Conservation (phyloP, 805 yeast genomes). For the Candida sakaeoensis region DNA sequence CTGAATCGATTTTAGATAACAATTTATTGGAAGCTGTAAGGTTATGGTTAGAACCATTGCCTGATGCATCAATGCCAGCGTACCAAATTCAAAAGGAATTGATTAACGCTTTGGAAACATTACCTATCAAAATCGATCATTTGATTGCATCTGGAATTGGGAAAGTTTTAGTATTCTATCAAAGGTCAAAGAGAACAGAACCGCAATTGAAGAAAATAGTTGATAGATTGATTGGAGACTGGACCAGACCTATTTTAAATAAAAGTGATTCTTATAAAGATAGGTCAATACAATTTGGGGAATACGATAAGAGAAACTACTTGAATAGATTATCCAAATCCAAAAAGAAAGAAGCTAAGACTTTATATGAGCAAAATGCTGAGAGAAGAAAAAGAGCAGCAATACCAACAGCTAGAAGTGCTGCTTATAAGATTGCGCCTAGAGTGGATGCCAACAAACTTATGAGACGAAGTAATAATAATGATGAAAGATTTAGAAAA, state of each 20-base stretch:
- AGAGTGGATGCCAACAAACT: constrained; percentile 54
- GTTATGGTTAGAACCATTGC: constrained; percentile 96
- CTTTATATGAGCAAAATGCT: constrained; percentile 85
- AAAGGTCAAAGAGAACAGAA: constrained; percentile 85
- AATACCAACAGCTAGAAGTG: constrained; percentile 86
- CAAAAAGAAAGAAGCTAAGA: constrained; percentile 39
- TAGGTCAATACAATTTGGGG: constrained; percentile 64
- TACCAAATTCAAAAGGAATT: constrained; percentile 90
- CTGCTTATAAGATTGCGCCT: constrained; percentile 90
- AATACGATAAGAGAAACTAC: constrained; percentile 60
- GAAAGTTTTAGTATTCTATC: constrained; percentile 88
- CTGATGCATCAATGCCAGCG: constrained; percentile 97
- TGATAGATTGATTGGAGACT: constrained; percentile 87
- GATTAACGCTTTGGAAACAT: constrained; percentile 64
- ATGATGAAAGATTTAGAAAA: constrained; percentile 79
- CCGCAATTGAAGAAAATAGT: constrained; percentile 81
- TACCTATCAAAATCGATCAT: constrained; percentile 95
- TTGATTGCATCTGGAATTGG: constrained; percentile 93
- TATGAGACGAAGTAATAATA: constrained; percentile 44
- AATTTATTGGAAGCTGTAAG: constrained; percentile 89
- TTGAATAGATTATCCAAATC: constrained; percentile 38
- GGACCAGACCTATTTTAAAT: constrained; percentile 98
- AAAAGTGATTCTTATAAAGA: constrained; percentile 93
- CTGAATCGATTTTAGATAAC: constrained; percentile 91
- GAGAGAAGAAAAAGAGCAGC: constrained; percentile 92